phyloP scores from a whole-genome alignment of 2,329 filamentous ascomycete species.

The Aspergillus ochraceoroseus region DNA sequence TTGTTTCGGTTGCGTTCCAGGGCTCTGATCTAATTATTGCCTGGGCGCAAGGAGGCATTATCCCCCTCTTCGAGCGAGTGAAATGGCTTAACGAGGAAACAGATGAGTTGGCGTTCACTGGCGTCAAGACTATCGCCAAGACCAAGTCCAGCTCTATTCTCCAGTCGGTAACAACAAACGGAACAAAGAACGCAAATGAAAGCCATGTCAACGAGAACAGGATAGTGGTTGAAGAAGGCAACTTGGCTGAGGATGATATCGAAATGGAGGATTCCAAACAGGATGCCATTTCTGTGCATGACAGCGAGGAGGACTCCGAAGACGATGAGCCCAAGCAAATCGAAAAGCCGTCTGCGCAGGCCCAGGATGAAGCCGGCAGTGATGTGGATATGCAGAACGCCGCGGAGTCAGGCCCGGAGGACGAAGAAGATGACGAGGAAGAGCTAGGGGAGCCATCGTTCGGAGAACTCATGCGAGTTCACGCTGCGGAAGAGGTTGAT shows the following conservation, averaged over 20 bases:
- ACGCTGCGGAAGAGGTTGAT: constrained; percentile 68
- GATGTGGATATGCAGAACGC: constrained; percentile 34
- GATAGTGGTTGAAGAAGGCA: constrained; percentile 50
- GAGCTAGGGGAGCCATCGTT: constrained; percentile 63
- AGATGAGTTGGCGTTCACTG: constrained; percentile 43
- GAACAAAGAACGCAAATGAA: constrained; percentile 48
- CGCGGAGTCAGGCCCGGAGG: constrained; percentile 31
- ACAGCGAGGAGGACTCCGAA: constrained; percentile 24
- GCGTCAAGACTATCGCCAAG: constrained; percentile 43
- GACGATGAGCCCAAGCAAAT: constrained; percentile 20
- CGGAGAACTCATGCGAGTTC: constrained; percentile 72
- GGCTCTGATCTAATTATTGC: constrained; percentile 46
- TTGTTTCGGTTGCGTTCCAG: constrained; percentile 45
- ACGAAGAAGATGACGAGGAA: constrained; percentile 44
- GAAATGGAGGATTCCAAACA: constrained; percentile 41
- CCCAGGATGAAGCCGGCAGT: constrained; percentile 19
- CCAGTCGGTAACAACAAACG: constrained; percentile 50
- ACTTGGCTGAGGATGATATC: constrained; percentile 43
- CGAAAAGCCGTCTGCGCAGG: constrained; percentile 18
- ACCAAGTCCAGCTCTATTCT: constrained; percentile 43
- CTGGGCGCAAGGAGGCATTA: constrained; percentile 49
- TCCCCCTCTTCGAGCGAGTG: constrained; percentile 48
- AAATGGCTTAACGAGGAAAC: constrained; percentile 45
- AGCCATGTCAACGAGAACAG: constrained; percentile 55
- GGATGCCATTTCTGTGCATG: constrained; percentile 30